Evolutionary conservation across 2,329 filamentous ascomycete species (phyloP).

Genomic region (Cladosporium sp.): DNA sequence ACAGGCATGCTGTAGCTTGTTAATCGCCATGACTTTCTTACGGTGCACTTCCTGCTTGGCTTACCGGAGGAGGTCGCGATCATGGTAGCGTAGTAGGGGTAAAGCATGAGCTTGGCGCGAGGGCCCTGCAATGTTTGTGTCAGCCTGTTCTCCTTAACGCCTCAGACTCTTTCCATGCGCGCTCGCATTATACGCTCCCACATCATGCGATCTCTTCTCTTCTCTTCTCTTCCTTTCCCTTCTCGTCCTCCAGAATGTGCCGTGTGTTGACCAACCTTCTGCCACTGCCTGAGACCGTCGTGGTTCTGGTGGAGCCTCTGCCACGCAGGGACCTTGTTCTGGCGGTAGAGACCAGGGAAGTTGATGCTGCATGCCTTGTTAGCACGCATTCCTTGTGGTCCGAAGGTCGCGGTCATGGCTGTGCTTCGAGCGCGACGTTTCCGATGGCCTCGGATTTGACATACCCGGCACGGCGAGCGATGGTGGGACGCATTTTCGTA

Average conservation of each 20-base stretch:
- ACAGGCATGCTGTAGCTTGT: slow-evolving; percentile 45
- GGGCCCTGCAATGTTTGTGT: slow-evolving; percentile 45
- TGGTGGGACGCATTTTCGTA: slow-evolving; percentile 25
- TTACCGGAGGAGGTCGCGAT: slow-evolving; percentile 45
- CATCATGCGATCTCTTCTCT: neutral
- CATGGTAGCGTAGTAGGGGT: slow-evolving; percentile 58
- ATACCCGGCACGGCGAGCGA: slow-evolving; percentile 40
- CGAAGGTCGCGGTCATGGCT: neutral
- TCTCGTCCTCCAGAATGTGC: neutral
- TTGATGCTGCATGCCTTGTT: slow-evolving; percentile 5
- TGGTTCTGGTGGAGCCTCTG: slow-evolving; percentile 71
- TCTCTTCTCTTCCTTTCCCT: neutral
- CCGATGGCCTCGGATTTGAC: slow-evolving; percentile 16
- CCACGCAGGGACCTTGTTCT: slow-evolving; percentile 69
- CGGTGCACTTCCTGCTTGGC: slow-evolving; percentile 28
- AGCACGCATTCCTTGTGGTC: neutral
- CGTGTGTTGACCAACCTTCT: slow-evolving; percentile 51
- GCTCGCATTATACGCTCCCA: too few species aligned
- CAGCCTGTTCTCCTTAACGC: slow-evolving; percentile 12
- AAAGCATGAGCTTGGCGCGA: slow-evolving; percentile 58
- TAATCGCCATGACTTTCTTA: neutral
- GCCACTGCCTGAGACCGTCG: slow-evolving; percentile 67
- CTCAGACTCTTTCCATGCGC: neutral
- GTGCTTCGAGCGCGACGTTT: neutral
- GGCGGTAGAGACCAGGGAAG: slow-evolving; percentile 53